A percentile compares a stretch with the other conserved stretches of the same genome.
Evolutionary conservation across 805 yeast genomes (phyloP).

Genomic region (Ogataea paradorogensis): DNA sequence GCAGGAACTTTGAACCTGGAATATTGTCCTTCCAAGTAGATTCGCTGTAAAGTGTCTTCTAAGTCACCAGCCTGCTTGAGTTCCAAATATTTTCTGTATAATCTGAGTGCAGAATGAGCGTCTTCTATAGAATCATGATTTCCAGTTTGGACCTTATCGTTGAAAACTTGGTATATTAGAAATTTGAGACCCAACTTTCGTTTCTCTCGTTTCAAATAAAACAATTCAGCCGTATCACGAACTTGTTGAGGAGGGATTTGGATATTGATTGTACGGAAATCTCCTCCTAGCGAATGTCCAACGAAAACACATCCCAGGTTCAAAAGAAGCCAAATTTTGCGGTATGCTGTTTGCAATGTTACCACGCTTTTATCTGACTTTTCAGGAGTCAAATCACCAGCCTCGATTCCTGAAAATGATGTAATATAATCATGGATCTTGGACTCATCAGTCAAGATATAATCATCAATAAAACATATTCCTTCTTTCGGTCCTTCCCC

Average conservation of each 20-base stretch:
- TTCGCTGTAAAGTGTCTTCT: slow-evolving; percentile 56
- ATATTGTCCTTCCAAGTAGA: slow-evolving; percentile 69
- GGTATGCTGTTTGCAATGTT: slow-evolving; percentile 75
- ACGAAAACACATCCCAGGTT: slow-evolving; percentile 89
- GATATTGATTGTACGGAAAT: slow-evolving; percentile 88
- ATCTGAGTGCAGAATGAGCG: slow-evolving; percentile 77
- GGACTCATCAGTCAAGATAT: slow-evolving; percentile 64
- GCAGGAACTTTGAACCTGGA: slow-evolving; percentile 51
- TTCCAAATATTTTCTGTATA: slow-evolving; percentile 71
- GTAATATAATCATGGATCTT: slow-evolving; percentile 84
- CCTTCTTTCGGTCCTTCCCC: slow-evolving; percentile 69
- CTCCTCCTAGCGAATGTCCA: slow-evolving; percentile 91
- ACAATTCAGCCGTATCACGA: slow-evolving; percentile 82
- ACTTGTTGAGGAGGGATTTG: slow-evolving; percentile 85
- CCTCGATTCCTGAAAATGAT: slow-evolving; percentile 87
- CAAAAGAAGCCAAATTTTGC: slow-evolving; percentile 85
- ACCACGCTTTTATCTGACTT: slow-evolving; percentile 69
- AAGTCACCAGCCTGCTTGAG: slow-evolving; percentile 57
- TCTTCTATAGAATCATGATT: slow-evolving; percentile 98
- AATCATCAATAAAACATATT: slow-evolving; percentile 87
- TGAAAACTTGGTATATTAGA: slow-evolving; percentile 74
- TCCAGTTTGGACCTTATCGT: slow-evolving; percentile 78
- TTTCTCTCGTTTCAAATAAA: slow-evolving; percentile 68
- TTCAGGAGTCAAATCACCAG: slow-evolving; percentile 79
- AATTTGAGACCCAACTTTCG: slow-evolving; percentile 82